Evolutionary conservation across 257 asterid genomes (phyloP), one percentile per base, ranked within the genome.

Genomic region (Echium plantagineum): DNA sequence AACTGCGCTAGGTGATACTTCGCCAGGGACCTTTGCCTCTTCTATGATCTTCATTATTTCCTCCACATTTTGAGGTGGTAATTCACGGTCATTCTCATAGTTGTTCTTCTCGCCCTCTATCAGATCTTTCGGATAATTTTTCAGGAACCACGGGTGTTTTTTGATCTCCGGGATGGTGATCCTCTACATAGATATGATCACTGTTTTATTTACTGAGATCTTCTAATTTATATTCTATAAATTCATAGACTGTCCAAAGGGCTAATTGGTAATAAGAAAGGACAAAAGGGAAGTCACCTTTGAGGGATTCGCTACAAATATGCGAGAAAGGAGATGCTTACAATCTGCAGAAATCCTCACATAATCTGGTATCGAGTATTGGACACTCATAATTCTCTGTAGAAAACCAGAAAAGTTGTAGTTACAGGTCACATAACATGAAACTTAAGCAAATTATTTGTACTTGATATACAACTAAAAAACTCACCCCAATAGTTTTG

Each of bases 321-420:
- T 79, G 62, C 81, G 94, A 59, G 95, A 88, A 53, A 91, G 98
- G 38, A 88, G 94, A 67, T 88, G 95, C 70, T 76, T 82, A 65
- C 96, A 91, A 65, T 91, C 95, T 72, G 87, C 82, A 71, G 98
- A 82, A 59, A 91, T 78, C 64, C 88, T 89, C 59, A 91, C 95
- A 70, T 85, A 91, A 70, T 91, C 96, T 0, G 98, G 98, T 59
- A 88, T 83, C 77, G 80, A 79, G 85, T 76, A 80, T 75, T 83
- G 96, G 67, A 80, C 86, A 69, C 88, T 85, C 94, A 91, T 73
- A 68, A 91, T 88, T 76, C 95, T 85, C 98, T 91, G 90, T 22
- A 63, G 10, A 13, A 13, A 12, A 42, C 15, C 49, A 42, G 10
- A 35, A 1, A 35, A 35, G 2, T 7, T 35, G 12, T 35, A 35